Conservation (phyloP, 2,329 filamentous ascomycete species). For the Grosmannia huntii region DNA sequence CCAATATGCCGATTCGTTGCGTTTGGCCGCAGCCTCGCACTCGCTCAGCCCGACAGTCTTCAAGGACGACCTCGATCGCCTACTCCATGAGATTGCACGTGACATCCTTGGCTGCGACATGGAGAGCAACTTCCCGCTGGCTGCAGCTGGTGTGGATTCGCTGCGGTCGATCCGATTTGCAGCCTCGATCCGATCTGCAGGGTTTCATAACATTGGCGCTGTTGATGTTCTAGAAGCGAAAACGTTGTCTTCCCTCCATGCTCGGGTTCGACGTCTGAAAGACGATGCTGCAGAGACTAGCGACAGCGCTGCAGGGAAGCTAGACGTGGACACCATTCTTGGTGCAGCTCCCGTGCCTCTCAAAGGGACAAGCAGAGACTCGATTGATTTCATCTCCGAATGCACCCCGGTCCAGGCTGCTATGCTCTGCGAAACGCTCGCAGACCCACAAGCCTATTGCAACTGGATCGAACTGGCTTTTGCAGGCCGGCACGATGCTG, state of each 20-base stretch:
- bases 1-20: conserved; percentile 28
- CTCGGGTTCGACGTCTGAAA: conserved; percentile 5
- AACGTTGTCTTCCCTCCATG: conserved; percentile 21
- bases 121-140: conserved; percentile 17
- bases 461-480: conserved; percentile 64
- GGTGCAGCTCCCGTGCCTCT: conserved; percentile 9
- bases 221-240: conserved; percentile 48
- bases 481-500: conserved; percentile 18
- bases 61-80: conserved; percentile 20
- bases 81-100: conserved; percentile 20
- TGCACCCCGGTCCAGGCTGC: conserved; percentile 66
- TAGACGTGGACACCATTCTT: background rate
- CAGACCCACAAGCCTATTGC: conserved; percentile 51
- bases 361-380: background rate
- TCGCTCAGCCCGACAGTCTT: background rate
- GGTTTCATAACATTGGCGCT: conserved; percentile 39
- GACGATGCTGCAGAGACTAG: background rate
- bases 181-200: conserved; percentile 45
- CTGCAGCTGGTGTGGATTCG: conserved; percentile 26
- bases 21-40: background rate
- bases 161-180: conserved; percentile 38
- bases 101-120: conserved; percentile 17
- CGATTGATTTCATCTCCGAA: conserved; percentile 16
- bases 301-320: background rate
- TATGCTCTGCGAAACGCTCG: conserved; percentile 66